phyloP scores from a whole-genome alignment of 2,329 filamentous ascomycete genomes.

The Myrmaecium sp. region DNA sequence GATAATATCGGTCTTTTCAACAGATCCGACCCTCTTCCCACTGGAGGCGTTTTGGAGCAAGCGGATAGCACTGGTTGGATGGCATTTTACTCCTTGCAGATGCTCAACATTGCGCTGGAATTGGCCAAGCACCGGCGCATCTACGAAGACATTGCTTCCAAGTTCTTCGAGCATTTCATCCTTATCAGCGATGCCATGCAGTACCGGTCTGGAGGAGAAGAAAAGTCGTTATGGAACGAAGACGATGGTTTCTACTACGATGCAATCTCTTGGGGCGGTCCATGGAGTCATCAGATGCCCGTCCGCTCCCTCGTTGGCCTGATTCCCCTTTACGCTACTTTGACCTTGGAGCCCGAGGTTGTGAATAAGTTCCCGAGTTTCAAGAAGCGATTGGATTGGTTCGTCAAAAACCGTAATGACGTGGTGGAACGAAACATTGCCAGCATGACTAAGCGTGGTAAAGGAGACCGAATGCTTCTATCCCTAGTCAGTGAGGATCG shows the following conservation, averaged over 20 bases:
- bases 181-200: slow-evolving; percentile 96
- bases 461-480: slow-evolving; percentile 72
- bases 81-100: slow-evolving; percentile 91
- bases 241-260: slow-evolving; percentile 97
- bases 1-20: slow-evolving; percentile 98
- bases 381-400: slow-evolving; percentile 88
- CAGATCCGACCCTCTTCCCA: slow-evolving; percentile 83
- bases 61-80: slow-evolving; percentile 98
- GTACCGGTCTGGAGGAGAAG: slow-evolving; percentile 47
- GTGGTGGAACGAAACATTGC: slow-evolving; percentile 88
- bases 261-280: slow-evolving; percentile 89
- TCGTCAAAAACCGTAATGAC: slow-evolving; percentile 73
- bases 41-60: slow-evolving; percentile 84
- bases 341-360: slow-evolving; percentile 84
- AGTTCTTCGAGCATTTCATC: slow-evolving; percentile 98
- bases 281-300: slow-evolving; percentile 82
- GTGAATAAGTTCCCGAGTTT: slow-evolving; percentile 84
- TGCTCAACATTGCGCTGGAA: slow-evolving; percentile 93
- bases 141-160: slow-evolving; percentile 92
- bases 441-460: slow-evolving; percentile 77
- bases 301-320: slow-evolving; percentile 84
- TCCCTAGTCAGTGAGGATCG: slow-evolving; percentile 86
- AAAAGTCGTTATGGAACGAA: slow-evolving; percentile 88
- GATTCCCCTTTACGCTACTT: slow-evolving; percentile 81
- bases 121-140: slow-evolving; percentile 86